Base-by-base conservation (phyloP, 805 yeast genomes). In the Kuraishia hungarica region DNA sequence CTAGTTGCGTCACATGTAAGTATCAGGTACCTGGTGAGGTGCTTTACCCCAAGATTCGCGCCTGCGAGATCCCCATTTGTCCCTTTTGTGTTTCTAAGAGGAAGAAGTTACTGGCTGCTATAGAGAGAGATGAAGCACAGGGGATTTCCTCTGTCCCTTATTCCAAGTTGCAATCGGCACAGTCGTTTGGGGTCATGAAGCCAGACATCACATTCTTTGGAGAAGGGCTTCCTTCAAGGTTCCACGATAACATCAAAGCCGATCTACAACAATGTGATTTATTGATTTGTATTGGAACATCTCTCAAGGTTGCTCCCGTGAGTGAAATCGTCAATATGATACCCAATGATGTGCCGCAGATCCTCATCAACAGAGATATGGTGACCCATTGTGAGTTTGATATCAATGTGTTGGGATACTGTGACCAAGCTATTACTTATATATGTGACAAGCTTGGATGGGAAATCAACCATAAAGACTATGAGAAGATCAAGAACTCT, bases 131-230 rank as follows among this genome's bases (percentile, higher is more conserved):
- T 20, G 67, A 65, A 51, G 69, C 66, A 1, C 24, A 28, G 15
- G 23, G 48, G 39, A 13, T 46, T 20, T 21, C 52, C 15, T 28
- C 49, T 13, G 29, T 53, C 21, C 19, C 50, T 2, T 23, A 21
- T 39, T 29, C 49, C 24, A 52, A 49, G 43, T 48, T n/a, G 21
- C 48, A 53, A 4, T 68, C 69, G 1, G 69, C 75, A 23, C 79
- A 81, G 61, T 78, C 87, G 8, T 82, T 70, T 65, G 97, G 97
- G 17, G 93, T 90, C 2, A 77, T 89, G 79, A 91, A 92, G 67
- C 97, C 97, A 0, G 96, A 91, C 65, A 91, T 91, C 58, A 90
- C 96, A 0, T 91, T 91, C 64, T 91, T 91, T 61, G 96, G 96
- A 17, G 97, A 91, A 67, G 81, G 84, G 17, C 73, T 91, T 56